These are phyloP conservation scores for Cladosporium phlei DNA, from an alignment of 2,329 filamentous ascomycete genomes.

Conservation along the genomic window DNA sequence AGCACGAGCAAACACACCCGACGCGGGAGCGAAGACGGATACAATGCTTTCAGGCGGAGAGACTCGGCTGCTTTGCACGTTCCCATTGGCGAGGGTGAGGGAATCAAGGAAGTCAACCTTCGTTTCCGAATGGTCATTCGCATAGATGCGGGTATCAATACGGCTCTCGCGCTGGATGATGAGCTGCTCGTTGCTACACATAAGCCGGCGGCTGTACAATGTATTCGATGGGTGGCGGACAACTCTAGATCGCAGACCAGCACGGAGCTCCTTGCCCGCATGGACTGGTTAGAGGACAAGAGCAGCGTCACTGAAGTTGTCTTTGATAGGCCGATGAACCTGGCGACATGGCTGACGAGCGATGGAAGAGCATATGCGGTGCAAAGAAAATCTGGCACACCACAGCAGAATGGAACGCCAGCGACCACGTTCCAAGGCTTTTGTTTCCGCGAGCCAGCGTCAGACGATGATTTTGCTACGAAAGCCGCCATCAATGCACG, in stretches of 20 bases:
- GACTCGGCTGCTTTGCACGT: conserved; percentile 28
- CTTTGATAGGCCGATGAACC: conserved; percentile 91
- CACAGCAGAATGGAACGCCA: conserved; percentile 48
- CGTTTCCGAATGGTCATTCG: conserved; percentile 97
- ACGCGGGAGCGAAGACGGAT: conserved; percentile 46
- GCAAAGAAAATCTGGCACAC: conserved; percentile 55
- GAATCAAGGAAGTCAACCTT: conserved; percentile 80
- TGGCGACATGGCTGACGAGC: conserved; percentile 85
- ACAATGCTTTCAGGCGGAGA: conserved; percentile 24
- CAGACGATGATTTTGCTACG: conserved; percentile 56
- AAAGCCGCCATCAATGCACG: conserved; percentile 85
- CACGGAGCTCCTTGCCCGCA: conserved; percentile 82
- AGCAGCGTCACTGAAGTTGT: conserved; percentile 76
- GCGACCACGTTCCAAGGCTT: conserved; percentile 81
- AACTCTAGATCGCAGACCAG: conserved; percentile 76
- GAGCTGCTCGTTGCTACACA: conserved; percentile 87
- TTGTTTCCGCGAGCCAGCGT: conserved; percentile 75
- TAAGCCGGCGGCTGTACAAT: conserved; percentile 92
- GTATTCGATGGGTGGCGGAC: conserved; percentile 90
- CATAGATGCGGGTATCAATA: conserved; percentile 89
- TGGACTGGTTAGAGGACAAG: conserved; percentile 80
- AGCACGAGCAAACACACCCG: conserved; percentile 45
- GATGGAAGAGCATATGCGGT: conserved; percentile 89
- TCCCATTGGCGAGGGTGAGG: conserved; percentile 75
- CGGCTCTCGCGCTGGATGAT: conserved; percentile 82